Evolutionary conservation across 495 filamentous ascomycete genomes (phyloP), one percentile per base, ranked within the genome.

Genomic region (Hypoxylon fuscum): DNA sequence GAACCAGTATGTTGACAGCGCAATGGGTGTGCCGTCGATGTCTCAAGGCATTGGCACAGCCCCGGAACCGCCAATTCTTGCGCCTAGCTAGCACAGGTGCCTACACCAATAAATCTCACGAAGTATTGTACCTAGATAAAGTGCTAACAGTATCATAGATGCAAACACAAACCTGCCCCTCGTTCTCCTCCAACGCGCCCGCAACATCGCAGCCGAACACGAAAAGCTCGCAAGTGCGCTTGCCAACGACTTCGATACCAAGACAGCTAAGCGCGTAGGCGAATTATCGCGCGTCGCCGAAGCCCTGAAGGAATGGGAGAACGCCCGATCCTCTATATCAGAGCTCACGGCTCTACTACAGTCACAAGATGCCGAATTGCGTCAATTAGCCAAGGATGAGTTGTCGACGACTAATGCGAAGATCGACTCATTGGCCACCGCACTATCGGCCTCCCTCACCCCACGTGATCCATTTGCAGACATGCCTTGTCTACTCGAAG

Each of bases 401-500:
- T 74, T 97, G 11, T 77, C 81, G 23, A 69, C 78, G 9, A 91
- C 89, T n/a, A 75, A 79, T 37, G 72, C 78, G n/a, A 68, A 82
- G 42, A 77, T 96, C 18, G 77, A 80, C 10, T 63, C 74, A 0
- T 81, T 93, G 17, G 85, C 86, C 1, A 80, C 78, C 14, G 81
- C 83, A 25, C 79, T 98, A 8, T 90, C 89, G 34, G 83, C 82
- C 14, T 81, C 89, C 11, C 85, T 98, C 48, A 88, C 96, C 27
- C 94, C 94, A 5, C 84, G 85, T 44, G 93, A 98, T 69, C 94
- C 96, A 4, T 98, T 98, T 70, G 91, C 91, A n/a, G 83, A 92
- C 54, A 86, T 98, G 63, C 91, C 92, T 37, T 97, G 94, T 64
- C 79, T 98, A 32, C 72, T 98, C 32, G 95, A 98, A 74, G 90